Evolutionary conservation across 73 alveolate genomes (phyloP), one percentile per base, ranked within the genome.

Genomic region (Blepharisma stoltei): DNA sequence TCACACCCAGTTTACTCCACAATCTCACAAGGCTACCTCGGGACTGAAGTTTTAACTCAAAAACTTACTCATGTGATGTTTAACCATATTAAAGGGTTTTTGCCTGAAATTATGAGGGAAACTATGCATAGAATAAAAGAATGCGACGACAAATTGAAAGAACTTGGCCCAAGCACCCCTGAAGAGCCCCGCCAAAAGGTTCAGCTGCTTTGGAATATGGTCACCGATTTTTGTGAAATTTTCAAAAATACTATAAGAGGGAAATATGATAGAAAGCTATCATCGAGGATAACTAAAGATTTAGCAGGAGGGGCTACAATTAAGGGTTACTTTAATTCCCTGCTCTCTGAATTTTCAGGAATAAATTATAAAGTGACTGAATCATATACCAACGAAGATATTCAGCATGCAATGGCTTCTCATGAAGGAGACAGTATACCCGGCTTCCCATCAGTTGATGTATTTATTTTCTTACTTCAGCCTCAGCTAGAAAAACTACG

Each of bases 31-130:
- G 89, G 80, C 6, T 84, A 81, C 47, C 70, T 92, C 48, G 98
- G 98, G 41, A 88, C 98, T 43, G 87, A 83, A 44, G 86, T 89
- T 6, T 81, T 92, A 81, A 85, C 88, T 55, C 78, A 89, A 76
- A 89, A 87, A 81, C 83, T 92, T 47, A 89, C 98, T 32, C 89
- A 81, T 70, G 69, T 90, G 44, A 84, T 94, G 32, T 86, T 80
- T 76, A 79, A 70, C 53, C 97, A 94, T 76, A 92, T 94, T 46
- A 88, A 90, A 69, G 80, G 87, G 65, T 78, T 81, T 37, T 88
- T 95, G 66, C 99, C 99, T 6, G 95, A 91, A 66, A 95, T 95
- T 70, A 93, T 91, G 77, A 88, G 86, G 77, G 99, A 92, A 86
- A 88, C 86, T 38, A 52, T 52, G 23, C 85, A 70, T 18, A 86